phyloP scores from a whole-genome alignment of 2,329 filamentous ascomycete genomes.

The Tolypocladium endophyticum region DNA sequence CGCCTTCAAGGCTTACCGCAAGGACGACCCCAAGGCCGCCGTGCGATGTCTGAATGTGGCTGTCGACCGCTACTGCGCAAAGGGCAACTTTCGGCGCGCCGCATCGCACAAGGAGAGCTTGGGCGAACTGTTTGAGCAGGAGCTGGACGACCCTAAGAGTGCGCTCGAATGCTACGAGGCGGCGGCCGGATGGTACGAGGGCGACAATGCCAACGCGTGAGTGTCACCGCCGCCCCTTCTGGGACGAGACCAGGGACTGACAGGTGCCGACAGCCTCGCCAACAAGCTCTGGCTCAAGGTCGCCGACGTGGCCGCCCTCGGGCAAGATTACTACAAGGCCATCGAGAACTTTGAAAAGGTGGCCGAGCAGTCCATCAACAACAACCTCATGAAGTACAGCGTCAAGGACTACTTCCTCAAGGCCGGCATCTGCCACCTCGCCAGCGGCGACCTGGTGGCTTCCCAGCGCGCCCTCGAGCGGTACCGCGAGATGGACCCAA shows the following conservation, averaged over 20 bases:
- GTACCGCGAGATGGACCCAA: conserved; percentile 70
- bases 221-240: conserved; percentile 20
- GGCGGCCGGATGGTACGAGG: conserved; percentile 82
- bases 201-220: conserved; percentile 73
- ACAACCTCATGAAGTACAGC: conserved; percentile 86
- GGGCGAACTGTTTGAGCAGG: conserved; percentile 75
- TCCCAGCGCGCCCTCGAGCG: conserved; percentile 69
- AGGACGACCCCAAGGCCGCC: conserved; percentile 73
- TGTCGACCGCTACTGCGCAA: conserved; percentile 76
- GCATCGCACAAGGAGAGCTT: conserved; percentile 85
- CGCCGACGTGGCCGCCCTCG: conserved; percentile 74
- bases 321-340: conserved; percentile 74
- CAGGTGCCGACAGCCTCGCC: conserved; percentile 48
- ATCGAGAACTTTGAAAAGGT: conserved; percentile 79
- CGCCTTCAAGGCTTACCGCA: conserved; percentile 91
- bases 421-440: conserved; percentile 82
- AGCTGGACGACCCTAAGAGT: conserved; percentile 65
- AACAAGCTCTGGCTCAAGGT: conserved; percentile 93
- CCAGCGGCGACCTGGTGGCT: conserved; percentile 62
- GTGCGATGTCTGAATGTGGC: conserved; percentile 69
- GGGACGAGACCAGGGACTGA: background rate
- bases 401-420: conserved; percentile 96
- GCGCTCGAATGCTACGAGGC: conserved; percentile 78
- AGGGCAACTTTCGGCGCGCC: conserved; percentile 84
- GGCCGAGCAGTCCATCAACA: conserved; percentile 65